These are phyloP conservation scores for Phascolomyces articulosus DNA, from an alignment of 371 early-diverging fungal species.

Conservation along the genomic window DNA sequence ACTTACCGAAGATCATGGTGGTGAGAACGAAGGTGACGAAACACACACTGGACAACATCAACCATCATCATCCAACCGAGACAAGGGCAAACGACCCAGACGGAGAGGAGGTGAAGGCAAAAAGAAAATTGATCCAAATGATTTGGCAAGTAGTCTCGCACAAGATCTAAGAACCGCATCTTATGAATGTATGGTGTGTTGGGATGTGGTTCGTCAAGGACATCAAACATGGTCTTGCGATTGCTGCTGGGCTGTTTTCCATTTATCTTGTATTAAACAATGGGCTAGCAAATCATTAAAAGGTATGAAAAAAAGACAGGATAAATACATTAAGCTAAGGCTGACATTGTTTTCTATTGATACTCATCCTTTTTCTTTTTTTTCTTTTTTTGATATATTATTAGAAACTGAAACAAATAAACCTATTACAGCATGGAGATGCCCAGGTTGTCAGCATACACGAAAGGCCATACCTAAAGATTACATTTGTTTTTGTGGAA, in stretches of 20 bases:
- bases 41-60: slow-evolving; percentile 10
- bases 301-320: no score
- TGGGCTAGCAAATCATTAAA: slow-evolving; percentile 73
- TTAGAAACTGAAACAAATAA: slow-evolving; percentile 35
- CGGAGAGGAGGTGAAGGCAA: not conserved
- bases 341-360: not conserved
- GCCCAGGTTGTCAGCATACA: slow-evolving; percentile 92
- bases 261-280: slow-evolving; percentile 76
- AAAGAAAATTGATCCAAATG: slow-evolving; percentile 28
- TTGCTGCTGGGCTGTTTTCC: slow-evolving; percentile 90
- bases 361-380: no score
- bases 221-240: slow-evolving; percentile 85
- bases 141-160: slow-evolving; percentile 63
- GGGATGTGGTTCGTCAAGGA: slow-evolving; percentile 73
- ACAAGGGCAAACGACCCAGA: slow-evolving; percentile 18
- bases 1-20: slow-evolving; percentile 22
- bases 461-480: slow-evolving; percentile 66
- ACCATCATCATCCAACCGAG: not conserved
- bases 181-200: slow-evolving; percentile 96
- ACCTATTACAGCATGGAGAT: slow-evolving; percentile 73
- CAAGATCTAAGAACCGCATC: slow-evolving; percentile 65
- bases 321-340: no score
- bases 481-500: slow-evolving; percentile 90
- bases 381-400: no score
- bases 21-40: no score